Percentiles rank a stretch among this genome's conserved stretches.
Conservation (phyloP, 306 rosid genomes). For the Cajanus cajan region DNA sequence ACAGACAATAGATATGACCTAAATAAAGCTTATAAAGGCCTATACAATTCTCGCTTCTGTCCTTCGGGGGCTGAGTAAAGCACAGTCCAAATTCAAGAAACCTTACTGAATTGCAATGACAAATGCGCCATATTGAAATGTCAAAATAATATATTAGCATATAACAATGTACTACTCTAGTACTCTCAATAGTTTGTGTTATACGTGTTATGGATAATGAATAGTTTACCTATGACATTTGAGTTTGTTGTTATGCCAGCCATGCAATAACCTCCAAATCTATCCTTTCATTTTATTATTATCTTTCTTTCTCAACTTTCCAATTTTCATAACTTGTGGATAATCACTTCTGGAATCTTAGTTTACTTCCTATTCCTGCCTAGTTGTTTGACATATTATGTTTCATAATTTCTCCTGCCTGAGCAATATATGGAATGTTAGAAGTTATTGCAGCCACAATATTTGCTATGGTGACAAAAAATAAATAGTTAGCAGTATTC, state of each 20-base stretch:
- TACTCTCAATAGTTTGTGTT: background rate
- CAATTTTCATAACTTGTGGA: background rate
- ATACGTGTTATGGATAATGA: background rate
- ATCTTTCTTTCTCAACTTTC: background rate
- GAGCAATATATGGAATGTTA: conserved; percentile 1
- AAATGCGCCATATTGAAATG: background rate
- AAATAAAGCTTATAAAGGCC: background rate
- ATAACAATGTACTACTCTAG: background rate
- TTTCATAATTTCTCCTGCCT: background rate
- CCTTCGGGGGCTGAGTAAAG: background rate
- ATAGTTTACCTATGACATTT: background rate
- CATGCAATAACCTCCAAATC: background rate
- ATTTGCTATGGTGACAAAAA: background rate
- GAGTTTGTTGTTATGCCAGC: background rate
- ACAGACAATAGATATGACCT: background rate
- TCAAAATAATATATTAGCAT: background rate
- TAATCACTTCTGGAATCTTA: background rate
- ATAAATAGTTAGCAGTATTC: background rate
- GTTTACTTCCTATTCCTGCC: background rate
- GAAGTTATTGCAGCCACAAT: background rate
- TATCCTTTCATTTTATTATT: background rate
- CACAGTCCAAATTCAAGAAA: background rate
- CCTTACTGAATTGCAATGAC: background rate
- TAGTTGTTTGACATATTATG: background rate
- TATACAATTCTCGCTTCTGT: background rate